Evolutionary conservation across 441 rosid genomes (phyloP).

Genomic region (Theobroma grandiflorum): DNA sequence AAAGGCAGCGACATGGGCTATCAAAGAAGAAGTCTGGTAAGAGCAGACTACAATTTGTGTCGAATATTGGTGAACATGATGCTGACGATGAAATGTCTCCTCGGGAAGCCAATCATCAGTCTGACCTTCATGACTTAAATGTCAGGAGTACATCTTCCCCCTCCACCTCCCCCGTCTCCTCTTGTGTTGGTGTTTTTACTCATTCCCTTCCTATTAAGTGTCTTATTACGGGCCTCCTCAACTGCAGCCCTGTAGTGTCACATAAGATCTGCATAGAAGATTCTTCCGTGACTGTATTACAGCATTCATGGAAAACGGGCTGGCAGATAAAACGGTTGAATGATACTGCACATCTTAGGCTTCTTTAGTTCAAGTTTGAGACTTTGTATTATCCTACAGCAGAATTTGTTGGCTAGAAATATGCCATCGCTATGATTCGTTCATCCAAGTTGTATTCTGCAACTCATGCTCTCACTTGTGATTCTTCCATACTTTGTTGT

Average conservation of each 20-base stretch:
- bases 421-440: slow-evolving; percentile 20
- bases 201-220: slow-evolving; percentile 86
- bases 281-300: slow-evolving; percentile 87
- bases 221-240: slow-evolving; percentile 80
- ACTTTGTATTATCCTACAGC: neutral
- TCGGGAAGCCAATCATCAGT: slow-evolving; percentile 55
- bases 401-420: slow-evolving; percentile 24
- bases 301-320: slow-evolving; percentile 83
- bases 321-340: slow-evolving; percentile 94
- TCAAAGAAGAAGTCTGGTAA: slow-evolving; percentile 85
- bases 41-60: slow-evolving; percentile 86
- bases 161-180: slow-evolving; percentile 47
- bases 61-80: slow-evolving; percentile 71
- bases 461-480: slow-evolving; percentile 26
- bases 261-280: slow-evolving; percentile 84
- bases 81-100: slow-evolving; percentile 76
- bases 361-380: slow-evolving; percentile 58
- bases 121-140: slow-evolving; percentile 50
- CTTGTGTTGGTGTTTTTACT: slow-evolving; percentile 77
- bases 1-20: slow-evolving; percentile 67
- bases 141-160: slow-evolving; percentile 34
- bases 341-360: slow-evolving; percentile 88
- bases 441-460: slow-evolving; percentile 30
- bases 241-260: slow-evolving; percentile 77
- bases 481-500: slow-evolving; percentile 46